Conservation (phyloP, 352 stramenopile species). For the Plasmopara halstedii region DNA sequence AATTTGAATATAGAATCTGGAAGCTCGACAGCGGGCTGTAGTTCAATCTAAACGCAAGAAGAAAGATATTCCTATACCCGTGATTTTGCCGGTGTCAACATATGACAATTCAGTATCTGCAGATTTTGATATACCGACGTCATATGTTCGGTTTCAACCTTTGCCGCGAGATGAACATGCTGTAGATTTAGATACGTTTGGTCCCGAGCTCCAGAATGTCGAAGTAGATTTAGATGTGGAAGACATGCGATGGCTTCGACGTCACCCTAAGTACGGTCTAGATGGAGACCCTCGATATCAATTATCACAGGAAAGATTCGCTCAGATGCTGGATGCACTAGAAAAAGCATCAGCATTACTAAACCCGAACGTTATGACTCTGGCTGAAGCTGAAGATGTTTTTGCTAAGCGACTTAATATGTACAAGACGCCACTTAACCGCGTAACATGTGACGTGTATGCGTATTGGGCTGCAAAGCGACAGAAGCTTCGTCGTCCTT, state of each 20-base stretch:
- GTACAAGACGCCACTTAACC: slow-evolving; percentile 66
- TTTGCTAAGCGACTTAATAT: slow-evolving; percentile 56
- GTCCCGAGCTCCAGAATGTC: slow-evolving; percentile 37
- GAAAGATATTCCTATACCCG: slow-evolving; percentile 83
- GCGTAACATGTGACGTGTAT: slow-evolving; percentile 83
- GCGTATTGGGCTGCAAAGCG: slow-evolving; percentile 96
- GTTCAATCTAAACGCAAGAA: slow-evolving; percentile 52
- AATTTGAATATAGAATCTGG: slow-evolving; percentile 55
- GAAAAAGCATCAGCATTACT: slow-evolving; percentile 79
- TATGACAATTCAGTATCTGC: slow-evolving; percentile 62
- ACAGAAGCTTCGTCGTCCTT: slow-evolving; percentile 84
- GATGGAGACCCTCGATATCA: slow-evolving; percentile 77
- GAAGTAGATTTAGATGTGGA: slow-evolving; percentile 75
- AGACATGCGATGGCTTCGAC: slow-evolving; percentile 83
- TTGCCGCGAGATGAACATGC: slow-evolving; percentile 31
- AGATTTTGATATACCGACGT: slow-evolving; percentile 69
- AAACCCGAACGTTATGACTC: slow-evolving; percentile 69
- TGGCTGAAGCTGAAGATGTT: slow-evolving; percentile 65
- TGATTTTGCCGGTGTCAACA: slow-evolving; percentile 55
- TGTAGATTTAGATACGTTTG: slow-evolving; percentile 11
- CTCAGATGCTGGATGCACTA: slow-evolving; percentile 80
- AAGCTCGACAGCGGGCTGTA: slow-evolving; percentile 40
- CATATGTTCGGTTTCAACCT: slow-evolving; percentile 79
- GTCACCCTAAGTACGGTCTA: slow-evolving; percentile 76
- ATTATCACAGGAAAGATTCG: slow-evolving; percentile 53